These are phyloP conservation scores for Gossypium stocksii DNA, from an alignment of 345 rosid genomes.

Conservation along the genomic window DNA sequence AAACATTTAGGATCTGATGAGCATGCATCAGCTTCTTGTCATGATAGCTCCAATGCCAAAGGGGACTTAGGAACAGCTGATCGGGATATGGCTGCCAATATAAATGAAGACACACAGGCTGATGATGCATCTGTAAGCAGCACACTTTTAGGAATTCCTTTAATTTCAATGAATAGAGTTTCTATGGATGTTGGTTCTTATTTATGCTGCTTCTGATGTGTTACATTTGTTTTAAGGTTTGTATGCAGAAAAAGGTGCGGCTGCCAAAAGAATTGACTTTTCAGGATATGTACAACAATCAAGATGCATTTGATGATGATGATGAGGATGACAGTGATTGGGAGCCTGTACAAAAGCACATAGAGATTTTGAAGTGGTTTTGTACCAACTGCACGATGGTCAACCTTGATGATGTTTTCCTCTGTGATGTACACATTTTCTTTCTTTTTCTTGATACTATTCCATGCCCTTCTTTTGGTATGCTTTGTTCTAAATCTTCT, in stretches of 20 bases:
- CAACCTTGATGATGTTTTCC: conserved; percentile 56
- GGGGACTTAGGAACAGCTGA: conserved; percentile 15
- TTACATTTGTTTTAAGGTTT: conserved; percentile 2
- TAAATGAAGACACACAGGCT: conserved; percentile 18
- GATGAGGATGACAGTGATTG: conserved; percentile 92
- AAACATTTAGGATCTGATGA: conserved; percentile 35
- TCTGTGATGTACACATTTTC: conserved; percentile 63
- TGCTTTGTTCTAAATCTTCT: neutral
- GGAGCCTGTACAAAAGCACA: conserved; percentile 66
- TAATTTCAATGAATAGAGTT: conserved; percentile 5
- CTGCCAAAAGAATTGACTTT: conserved; percentile 59
- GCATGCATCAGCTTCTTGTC: conserved; percentile 24
- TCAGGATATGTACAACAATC: conserved; percentile 56
- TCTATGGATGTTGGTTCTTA: neutral
- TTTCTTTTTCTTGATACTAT: neutral
- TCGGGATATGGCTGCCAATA: conserved; percentile 24
- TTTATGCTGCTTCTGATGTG: neutral
- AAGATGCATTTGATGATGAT: conserved; percentile 49
- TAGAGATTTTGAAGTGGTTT: conserved; percentile 70
- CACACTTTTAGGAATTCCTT: neutral
- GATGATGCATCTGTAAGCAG: conserved; percentile 41
- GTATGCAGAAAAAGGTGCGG: conserved; percentile 43
- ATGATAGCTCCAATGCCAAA: conserved; percentile 26
- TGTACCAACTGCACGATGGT: conserved; percentile 90
- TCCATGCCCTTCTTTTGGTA: neutral